phyloP scores from a whole-genome alignment of 768 basidiomycete genomes.

The Amanita pallidorosea region DNA sequence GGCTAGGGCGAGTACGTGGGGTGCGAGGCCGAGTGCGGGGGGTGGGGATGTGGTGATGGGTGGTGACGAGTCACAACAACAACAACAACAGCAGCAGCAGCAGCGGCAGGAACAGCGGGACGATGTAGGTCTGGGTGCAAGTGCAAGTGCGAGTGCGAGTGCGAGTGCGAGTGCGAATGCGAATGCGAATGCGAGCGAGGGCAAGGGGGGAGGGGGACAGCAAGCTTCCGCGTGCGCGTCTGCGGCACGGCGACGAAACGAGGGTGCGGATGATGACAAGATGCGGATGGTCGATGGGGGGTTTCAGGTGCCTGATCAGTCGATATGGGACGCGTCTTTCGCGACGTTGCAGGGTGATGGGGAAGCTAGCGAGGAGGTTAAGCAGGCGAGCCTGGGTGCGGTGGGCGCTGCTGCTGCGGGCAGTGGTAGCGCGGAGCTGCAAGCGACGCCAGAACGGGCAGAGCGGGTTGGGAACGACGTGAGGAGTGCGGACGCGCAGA shows the following conservation, averaged over 20 bases:
- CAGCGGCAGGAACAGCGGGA: neutral
- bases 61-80: neutral
- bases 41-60: slow-evolving; percentile 4
- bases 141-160: too few species aligned
- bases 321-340: slow-evolving; percentile 10
- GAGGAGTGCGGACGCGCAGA: neutral
- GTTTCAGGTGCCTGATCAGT: slow-evolving; percentile 7
- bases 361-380: neutral
- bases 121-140: too few species aligned
- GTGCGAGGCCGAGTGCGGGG: neutral
- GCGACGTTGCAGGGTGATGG: slow-evolving; percentile 8
- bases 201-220: too few species aligned
- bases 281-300: neutral
- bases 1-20: slow-evolving; percentile 11
- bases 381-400: neutral
- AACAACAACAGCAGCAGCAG: neutral
- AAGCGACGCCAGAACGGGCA: neutral
- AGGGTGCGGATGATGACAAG: neutral
- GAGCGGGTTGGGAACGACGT: neutral
- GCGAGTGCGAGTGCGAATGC: too few species aligned
- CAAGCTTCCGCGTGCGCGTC: too few species aligned
- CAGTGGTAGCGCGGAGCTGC: neutral
- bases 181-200: too few species aligned
- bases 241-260: neutral
- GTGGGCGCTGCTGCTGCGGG: neutral